These are phyloP conservation scores for Fonsecaea multimorphosa DNA, from an alignment of 2,329 filamentous ascomycete species.

Conservation along the genomic window DNA sequence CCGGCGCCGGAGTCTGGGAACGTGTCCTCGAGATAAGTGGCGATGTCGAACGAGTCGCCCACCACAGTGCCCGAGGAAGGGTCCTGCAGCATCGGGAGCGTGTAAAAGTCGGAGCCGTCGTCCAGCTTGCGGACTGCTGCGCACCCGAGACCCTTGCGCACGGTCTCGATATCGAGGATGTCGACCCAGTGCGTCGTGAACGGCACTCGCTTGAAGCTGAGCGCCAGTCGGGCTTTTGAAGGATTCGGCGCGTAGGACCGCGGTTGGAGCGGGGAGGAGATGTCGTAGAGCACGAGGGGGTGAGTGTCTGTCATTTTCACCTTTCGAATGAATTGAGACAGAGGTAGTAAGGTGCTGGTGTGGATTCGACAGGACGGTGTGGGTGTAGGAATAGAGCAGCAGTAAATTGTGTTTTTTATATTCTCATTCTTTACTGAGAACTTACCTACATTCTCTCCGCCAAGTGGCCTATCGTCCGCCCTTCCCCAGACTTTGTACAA, in stretches of 20 bases:
- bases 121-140: not conserved
- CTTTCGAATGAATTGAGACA: too few species aligned
- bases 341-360: too few species aligned
- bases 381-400: too few species aligned
- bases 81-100: not conserved
- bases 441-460: too few species aligned
- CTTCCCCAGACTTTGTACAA: too few species aligned
- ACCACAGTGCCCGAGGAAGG: not conserved
- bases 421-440: too few species aligned
- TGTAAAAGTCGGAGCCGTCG: not conserved
- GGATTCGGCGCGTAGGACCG: not conserved
- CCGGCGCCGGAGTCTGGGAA: not conserved
- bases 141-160: not conserved
- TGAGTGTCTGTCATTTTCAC: not conserved
- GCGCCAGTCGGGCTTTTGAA: not conserved
- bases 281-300: not conserved
- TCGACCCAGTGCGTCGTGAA: not conserved
- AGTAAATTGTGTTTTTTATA: too few species aligned
- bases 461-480: too few species aligned
- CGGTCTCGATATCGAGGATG: not conserved
- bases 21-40: not conserved
- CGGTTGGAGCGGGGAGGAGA: not conserved
- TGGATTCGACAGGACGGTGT: not conserved
- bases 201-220: conserved; percentile 1
- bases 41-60: conserved; percentile 4